These are phyloP conservation scores for Termitomyces sp. DNA, from an alignment of 768 basidiomycete species.

Conservation along the genomic window DNA sequence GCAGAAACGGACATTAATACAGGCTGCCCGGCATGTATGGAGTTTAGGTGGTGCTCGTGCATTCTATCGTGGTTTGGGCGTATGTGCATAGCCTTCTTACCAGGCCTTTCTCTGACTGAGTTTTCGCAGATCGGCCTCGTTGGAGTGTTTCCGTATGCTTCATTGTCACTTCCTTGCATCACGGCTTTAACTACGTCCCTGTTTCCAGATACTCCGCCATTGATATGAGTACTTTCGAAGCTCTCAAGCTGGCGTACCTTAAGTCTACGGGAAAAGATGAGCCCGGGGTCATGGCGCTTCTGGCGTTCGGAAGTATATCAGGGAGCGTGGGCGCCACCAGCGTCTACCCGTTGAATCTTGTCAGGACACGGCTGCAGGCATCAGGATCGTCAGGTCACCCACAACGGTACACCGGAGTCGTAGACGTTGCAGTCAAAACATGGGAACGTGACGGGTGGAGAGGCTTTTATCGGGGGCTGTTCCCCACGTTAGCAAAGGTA, in stretches of 20 bases:
- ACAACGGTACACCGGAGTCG: conserved; percentile 81
- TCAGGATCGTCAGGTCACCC: conserved; percentile 96
- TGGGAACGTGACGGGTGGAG: conserved; percentile 86
- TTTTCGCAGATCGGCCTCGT: conserved; percentile 77
- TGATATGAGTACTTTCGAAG: conserved; percentile 97
- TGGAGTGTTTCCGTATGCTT: conserved; percentile 89
- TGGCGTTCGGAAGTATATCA: conserved; percentile 90
- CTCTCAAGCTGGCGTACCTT: conserved; percentile 86
- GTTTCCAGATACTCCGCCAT: conserved; percentile 78
- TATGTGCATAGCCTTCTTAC: conserved; percentile 37
- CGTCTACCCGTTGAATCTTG: conserved; percentile 89
- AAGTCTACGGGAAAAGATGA: conserved; percentile 86
- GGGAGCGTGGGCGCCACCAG: conserved; percentile 92
- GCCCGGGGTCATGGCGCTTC: conserved; percentile 80
- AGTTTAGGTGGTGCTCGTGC: conserved; percentile 71
- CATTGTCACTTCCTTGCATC: neutral
- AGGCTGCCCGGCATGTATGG: conserved; percentile 75
- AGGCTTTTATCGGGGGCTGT: conserved; percentile 90
- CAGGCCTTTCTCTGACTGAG: conserved; percentile 10
- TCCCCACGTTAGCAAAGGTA: conserved; percentile 92
- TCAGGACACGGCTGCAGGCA: conserved; percentile 93
- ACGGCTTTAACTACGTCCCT: neutral
- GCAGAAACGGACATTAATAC: conserved; percentile 52
- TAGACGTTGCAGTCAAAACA: conserved; percentile 80
- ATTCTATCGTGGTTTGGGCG: conserved; percentile 88